Conservation (phyloP, 192 early-diverging fungal genomes). For the Gaertneriomyces semiglobifer region DNA sequence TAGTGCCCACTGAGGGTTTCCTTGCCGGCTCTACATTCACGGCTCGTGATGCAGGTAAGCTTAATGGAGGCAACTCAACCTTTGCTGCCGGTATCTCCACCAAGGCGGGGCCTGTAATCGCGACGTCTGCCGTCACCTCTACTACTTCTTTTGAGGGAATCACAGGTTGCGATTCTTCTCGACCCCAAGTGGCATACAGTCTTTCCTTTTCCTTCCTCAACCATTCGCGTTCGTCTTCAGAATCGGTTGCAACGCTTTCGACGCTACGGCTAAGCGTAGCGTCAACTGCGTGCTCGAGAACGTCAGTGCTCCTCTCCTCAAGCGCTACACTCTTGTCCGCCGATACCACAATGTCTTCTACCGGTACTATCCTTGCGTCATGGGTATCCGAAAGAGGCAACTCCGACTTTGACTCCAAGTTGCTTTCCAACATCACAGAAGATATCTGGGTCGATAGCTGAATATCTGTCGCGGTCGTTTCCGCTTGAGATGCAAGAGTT, state of each 20-base stretch:
- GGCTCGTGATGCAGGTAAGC: too few relatives aligned
- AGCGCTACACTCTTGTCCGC: constrained; percentile 49
- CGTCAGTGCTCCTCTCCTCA: too few relatives aligned
- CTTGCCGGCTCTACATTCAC: too few relatives aligned
- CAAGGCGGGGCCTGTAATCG: too few relatives aligned
- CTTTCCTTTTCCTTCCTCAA: constrained; percentile 30
- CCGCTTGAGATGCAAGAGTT: not conserved
- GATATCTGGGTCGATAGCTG: too few relatives aligned
- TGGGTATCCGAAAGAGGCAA: constrained; percentile 52
- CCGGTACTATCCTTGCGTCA: constrained; percentile 89
- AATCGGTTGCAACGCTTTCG: constrained; percentile 6
- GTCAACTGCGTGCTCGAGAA: too few relatives aligned
- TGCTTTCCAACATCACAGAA: too few relatives aligned
- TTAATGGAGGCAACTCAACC: too few relatives aligned
- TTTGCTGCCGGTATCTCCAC: too few relatives aligned
- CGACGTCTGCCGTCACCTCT: not conserved
- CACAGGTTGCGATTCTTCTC: constrained; percentile 12
- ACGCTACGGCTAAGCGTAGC: not conserved
- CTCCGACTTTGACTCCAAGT: too few relatives aligned
- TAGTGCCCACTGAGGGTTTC: too few relatives aligned
- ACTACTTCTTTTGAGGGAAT: not conserved
- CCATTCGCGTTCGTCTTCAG: constrained; percentile 37
- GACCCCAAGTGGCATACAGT: constrained; percentile 39
- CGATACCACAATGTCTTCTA: constrained; percentile 90
- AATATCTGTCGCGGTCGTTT: not conserved